phyloP scores from a whole-genome alignment of 176 grass and related monocot species.

The Coix lacrymajobi region DNA sequence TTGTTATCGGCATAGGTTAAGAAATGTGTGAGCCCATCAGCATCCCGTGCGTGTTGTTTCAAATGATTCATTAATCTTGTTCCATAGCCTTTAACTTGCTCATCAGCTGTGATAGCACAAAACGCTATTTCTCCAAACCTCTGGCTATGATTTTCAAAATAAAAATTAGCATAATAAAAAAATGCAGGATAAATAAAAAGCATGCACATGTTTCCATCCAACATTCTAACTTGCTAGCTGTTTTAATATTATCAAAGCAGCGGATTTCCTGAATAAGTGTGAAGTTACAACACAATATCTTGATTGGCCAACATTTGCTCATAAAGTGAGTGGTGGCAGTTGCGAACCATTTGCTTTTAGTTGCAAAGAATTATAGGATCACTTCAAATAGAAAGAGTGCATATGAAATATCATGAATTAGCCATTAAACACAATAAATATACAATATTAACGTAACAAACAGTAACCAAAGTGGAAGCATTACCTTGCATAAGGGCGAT shows the following conservation, averaged over 20 bases:
- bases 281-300: neutral
- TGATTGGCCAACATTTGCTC: neutral
- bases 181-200: neutral
- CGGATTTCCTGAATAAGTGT: neutral
- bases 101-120: conserved; percentile 96
- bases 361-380: neutral
- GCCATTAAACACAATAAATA: neutral
- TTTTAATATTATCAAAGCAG: conserved; percentile 8
- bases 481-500: conserved; percentile 93
- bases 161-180: conserved; percentile 18
- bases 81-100: conserved; percentile 99
- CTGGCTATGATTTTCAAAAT: conserved; percentile 56
- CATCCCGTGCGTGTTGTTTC: conserved; percentile 95
- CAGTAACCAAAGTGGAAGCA: neutral
- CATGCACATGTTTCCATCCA: conserved; percentile 4
- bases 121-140: conserved; percentile 98
- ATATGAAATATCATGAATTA: neutral
- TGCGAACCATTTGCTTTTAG: neutral
- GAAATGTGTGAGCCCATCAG: conserved; percentile 95
- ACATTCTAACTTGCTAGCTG: neutral
- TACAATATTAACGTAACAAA: conserved; percentile 13
- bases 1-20: conserved; percentile 99
- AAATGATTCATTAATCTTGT: conserved; percentile 99
- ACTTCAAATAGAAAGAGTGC: neutral
- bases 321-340: neutral